Evolutionary conservation across 2,329 filamentous ascomycete genomes (phyloP), one percentile per base, ranked within the genome.

Genomic region (Xylaria sp.): DNA sequence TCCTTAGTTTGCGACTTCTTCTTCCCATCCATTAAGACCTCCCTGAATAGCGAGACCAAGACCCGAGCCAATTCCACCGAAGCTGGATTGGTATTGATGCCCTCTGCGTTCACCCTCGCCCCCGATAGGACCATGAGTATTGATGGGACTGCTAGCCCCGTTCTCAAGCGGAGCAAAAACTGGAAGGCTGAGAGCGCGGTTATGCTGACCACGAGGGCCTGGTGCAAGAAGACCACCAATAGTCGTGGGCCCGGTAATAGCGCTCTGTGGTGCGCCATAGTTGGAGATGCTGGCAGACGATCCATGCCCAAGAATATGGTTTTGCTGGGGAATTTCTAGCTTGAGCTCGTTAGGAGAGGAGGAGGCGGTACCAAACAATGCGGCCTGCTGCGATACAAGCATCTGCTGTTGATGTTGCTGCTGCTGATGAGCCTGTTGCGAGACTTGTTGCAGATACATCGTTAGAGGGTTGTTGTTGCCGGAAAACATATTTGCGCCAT

Each of bases 391-490:
- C 39, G 89, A 90, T 64, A 87, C 87, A 73, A 93, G 85, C 46
- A 89, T 86, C 70, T 91, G 89, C 62, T 92, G 88, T 72, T 94
- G 90, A 72, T 93, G 90, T 36, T 91, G 88, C 69, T 93, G 92
- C 72, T 94, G 91, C 57, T 89, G 87, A 71, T 93, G 91, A 18
- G 88, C 87, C 76, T 92, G 89, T 69, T 91, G 88, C 25, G 90
- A 90, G 32, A 95, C 88, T 77, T 97, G 93, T 80, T 90, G 95
- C 67, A 97, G 86, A 78, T 97, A 98, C 89, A 97, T 90, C 28
- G 94, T 97, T 79, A 98, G 81, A 0, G 95, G 95, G 80, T 97
- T 97, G 83, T 89, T 95, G 76, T 85, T 91, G 60, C 89, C 89
- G 79, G 94, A 96, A 79, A 97, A 89, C 66, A 97, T 88, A 23